Base-by-base conservation (phyloP, 306 rosid genomes). In the Cicer pinnatifidum region DNA sequence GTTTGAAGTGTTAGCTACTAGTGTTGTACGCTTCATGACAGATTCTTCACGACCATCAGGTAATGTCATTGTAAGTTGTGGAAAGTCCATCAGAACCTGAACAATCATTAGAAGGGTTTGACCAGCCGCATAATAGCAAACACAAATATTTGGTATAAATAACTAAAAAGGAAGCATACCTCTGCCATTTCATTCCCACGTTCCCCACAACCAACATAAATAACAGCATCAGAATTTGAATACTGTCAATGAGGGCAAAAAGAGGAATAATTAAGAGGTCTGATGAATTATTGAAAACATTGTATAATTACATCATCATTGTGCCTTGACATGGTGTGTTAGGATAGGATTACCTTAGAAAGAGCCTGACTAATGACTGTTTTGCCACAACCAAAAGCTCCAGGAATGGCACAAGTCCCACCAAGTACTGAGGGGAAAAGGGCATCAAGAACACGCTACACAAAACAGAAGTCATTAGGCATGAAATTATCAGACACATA, bases 111-210 rank as follows among this genome's bases (percentile, higher is more conserved):
- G 64, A 17, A 63, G 48, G 62, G 84, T 54, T 52, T 19, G 51
- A 82, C 47, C 72, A 73, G 47, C 40, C 13, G 58, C 74, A 69
- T 52, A 54, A 48, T 1, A 73, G 28, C 12, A 45, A 68, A 23
- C 28, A 66, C 8, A 41, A 43, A 1, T 35, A 68, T 46, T 70
- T 38, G 38, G 67, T 33, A 23, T 39, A 79, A 69, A 35, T 61
- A 17, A 37, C 17, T 35, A 57, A 16, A 37, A 28, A 48, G 38
- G 75, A 46, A 44, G 45, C 82, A 72, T 69, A 86, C 97, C 86
- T 95, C 99, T 23, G 99, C 99, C 99, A 95, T 95, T 86, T 95
- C 99, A 85, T 95, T 95, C 85, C 99, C 99, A 57, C 99, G 92
- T 79, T 95, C 99, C 65, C 99, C 99, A 78, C 97, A 95, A 77